A percentile compares a stretch with the other conserved stretches of the same genome.
These are phyloP conservation scores for Cladophialophora bantiana DNA, from an alignment of 2,329 filamentous ascomycete species.

Conservation along the genomic window DNA sequence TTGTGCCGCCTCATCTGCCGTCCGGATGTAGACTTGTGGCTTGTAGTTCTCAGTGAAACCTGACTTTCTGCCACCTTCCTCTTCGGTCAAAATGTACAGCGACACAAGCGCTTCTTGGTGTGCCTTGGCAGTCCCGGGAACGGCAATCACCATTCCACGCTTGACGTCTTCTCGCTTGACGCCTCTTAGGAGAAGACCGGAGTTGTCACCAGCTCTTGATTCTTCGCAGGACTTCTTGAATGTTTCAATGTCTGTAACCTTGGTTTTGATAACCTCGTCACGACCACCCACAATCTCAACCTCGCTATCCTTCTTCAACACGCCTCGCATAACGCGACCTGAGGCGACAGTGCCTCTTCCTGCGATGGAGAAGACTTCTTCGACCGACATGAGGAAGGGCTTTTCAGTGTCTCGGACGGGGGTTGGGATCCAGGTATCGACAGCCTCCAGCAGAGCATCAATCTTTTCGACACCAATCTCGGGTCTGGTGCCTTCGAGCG, in stretches of 20 bases:
- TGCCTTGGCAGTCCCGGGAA: conserved; percentile 82
- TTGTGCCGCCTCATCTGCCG: conserved; percentile 77
- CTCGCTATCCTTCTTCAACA: conserved; percentile 90
- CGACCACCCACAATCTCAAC: conserved; percentile 94
- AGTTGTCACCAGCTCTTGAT: conserved; percentile 96
- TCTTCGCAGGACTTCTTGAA: conserved; percentile 99
- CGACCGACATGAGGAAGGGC: conserved; percentile 98
- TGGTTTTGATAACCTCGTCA: conserved; percentile 86
- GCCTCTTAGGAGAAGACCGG: conserved; percentile 93
- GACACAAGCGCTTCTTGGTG: conserved; percentile 93
- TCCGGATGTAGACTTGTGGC: conserved; percentile 94
- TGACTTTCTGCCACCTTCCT: conserved; percentile 96
- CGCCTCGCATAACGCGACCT: conserved; percentile 94
- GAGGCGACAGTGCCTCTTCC: conserved; percentile 97
- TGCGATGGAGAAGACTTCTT: conserved; percentile 88
- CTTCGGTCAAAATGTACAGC: conserved; percentile 96
- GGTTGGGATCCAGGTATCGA: conserved; percentile 96
- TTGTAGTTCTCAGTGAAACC: conserved; percentile 97
- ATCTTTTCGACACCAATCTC: conserved; percentile 90
- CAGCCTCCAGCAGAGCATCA: conserved; percentile 85
- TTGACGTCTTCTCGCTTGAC: conserved; percentile 92
- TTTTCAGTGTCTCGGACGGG: conserved; percentile 94
- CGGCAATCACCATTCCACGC: conserved; percentile 92
- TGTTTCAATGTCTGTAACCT: conserved; percentile 99
- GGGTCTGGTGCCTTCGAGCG: conserved; percentile 81